Evolutionary conservation across 2,329 filamentous ascomycete genomes (phyloP).

Genomic region (Coccinonectria pachysandricola): DNA sequence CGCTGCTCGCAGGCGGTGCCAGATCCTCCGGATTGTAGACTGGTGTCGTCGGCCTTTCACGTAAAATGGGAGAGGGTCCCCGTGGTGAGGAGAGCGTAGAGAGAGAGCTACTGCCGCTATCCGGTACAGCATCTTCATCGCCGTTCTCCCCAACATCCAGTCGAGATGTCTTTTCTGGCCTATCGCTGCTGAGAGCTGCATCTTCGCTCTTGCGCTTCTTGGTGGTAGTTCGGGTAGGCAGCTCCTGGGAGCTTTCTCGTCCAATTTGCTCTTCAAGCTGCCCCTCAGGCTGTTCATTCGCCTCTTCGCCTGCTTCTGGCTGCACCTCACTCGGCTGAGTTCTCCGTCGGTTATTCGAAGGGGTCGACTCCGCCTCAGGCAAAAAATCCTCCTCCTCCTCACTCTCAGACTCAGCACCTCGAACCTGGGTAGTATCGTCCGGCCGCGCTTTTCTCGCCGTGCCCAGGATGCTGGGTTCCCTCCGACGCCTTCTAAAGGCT

Average conservation of each 20-base stretch:
- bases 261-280: no score
- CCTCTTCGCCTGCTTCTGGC: no score
- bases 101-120: conserved; percentile 29
- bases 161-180: conserved; percentile 26
- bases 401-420: conserved; percentile 1
- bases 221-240: no score
- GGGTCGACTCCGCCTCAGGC: conserved; percentile 60
- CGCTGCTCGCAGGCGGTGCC: conserved; percentile 47
- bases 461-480: conserved; percentile 53
- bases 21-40: conserved; percentile 38
- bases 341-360: conserved; percentile 37
- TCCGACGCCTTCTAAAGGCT: conserved; percentile 43
- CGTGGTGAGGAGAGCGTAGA: conserved; percentile 29
- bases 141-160: conserved; percentile 13
- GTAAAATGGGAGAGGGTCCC: conserved; percentile 16
- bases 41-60: conserved; percentile 30
- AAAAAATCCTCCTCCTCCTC: conserved; percentile 33
- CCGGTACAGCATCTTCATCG: conserved; percentile 11
- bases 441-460: conserved; percentile 34
- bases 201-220: conserved; percentile 49
- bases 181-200: conserved; percentile 26
- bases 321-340: no score
- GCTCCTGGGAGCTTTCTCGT: no score
- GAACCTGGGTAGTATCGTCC: conserved; percentile 18
- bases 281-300: no score